Evolutionary conservation across 306 rosid genomes (phyloP), one percentile per base, ranked within the genome.

Genomic region (Begonia peltatifolia): DNA sequence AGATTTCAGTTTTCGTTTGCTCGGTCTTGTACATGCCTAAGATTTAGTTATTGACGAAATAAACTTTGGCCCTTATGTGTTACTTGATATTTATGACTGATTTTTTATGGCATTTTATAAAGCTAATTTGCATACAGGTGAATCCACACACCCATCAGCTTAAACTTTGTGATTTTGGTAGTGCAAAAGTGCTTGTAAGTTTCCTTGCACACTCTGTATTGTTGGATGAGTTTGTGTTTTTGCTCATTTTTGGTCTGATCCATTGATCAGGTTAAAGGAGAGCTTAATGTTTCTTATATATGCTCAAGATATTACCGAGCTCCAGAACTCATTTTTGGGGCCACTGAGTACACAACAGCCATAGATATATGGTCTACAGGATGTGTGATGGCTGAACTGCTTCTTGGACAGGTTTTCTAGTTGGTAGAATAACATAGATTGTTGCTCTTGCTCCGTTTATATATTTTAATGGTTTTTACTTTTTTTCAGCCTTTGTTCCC

Each of bases 311-410:
- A 85, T 61, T 90, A 90, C 57, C 97, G 97, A 13, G 97, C 97
- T 46, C 97, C 97, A 2, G 97, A 90, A 68, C 90, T 90, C 65
- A 90, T 90, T 66, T 90, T 90, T 68, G 97, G 97, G 50, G 97
- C 97, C 54, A 85, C 95, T 1, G 97, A 90, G 75, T 90, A 90
- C 73, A 90, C 97, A 53, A 85, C 95, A 59, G 95, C 97, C 13
- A 86, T 85, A 25, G 97, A 90, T 71, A 90, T 90, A 72, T 90
- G 97, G 97, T 90, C 97, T 51, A 86, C 97, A 65, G 97, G 97
- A 48, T 90, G 97, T 69, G 97, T 90, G 59, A 90, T 86, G 97
- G 95, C 97, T 59, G 97, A 90, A 60, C 72, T 90, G 56, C 90
- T 90, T 65, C 95, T 90, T 57, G 97, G 97, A 60, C 93, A 90